Percentiles rank a stretch among this genome's conserved stretches.
Evolutionary conservation across 169 alveolate species (phyloP).

Genomic region (Babesia bovis): DNA sequence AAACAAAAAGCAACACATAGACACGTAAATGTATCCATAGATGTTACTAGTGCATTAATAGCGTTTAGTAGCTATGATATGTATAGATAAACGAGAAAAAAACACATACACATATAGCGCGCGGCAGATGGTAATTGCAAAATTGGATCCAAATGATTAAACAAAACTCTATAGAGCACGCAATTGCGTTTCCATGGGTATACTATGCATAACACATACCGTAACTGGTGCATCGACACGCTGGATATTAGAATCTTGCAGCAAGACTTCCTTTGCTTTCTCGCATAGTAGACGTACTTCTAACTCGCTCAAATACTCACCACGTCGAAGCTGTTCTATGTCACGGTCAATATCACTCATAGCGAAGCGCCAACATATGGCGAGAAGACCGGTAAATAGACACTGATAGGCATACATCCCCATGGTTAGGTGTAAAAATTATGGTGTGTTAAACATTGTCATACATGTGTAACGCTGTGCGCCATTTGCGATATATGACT

Average conservation of each 20-base stretch:
- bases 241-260: constrained; percentile 95
- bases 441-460: constrained; percentile 55
- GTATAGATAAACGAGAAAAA: too few species aligned
- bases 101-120: too few species aligned
- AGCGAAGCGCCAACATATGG: background rate
- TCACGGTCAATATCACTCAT: constrained; percentile 72
- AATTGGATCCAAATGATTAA: too few species aligned
- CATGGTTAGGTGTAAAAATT: constrained; percentile 1
- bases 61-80: too few species aligned
- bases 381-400: too few species aligned
- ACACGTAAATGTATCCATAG: too few species aligned
- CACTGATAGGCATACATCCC: constrained; percentile 33
- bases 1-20: too few species aligned
- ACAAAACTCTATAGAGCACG: too few species aligned
- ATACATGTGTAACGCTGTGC: constrained; percentile 72
- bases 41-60: too few species aligned
- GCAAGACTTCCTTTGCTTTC: constrained; percentile 95
- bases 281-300: constrained; percentile 94
- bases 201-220: too few species aligned
- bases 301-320: constrained; percentile 90
- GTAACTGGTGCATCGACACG: constrained; percentile 97
- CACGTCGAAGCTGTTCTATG: constrained; percentile 65
- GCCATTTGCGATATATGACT: constrained; percentile 75
- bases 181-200: too few species aligned
- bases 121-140: too few species aligned